These are phyloP conservation scores for Podaxis rugospora DNA, from an alignment of 768 basidiomycete species.

Conservation along the genomic window DNA sequence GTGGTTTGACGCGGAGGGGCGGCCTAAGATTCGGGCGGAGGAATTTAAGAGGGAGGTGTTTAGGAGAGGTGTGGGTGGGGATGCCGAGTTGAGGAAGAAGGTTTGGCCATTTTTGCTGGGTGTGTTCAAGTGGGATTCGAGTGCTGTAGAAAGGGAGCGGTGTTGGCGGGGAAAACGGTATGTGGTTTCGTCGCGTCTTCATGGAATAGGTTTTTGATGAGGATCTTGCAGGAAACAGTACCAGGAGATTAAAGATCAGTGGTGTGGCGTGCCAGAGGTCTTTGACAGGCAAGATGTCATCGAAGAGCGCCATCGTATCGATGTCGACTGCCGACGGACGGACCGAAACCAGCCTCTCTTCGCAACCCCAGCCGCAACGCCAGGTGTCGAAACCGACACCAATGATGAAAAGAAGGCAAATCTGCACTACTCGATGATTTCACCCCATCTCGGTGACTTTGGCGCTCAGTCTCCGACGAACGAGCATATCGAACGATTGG, in stretches of 20 bases:
- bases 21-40: conserved; percentile 57
- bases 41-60: conserved; percentile 80
- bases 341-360: conserved; percentile 94
- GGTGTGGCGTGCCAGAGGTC: conserved; percentile 81
- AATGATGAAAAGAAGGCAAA: conserved; percentile 55
- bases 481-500: conserved; percentile 87
- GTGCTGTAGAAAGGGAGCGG: conserved; percentile 51
- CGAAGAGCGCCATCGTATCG: conserved; percentile 93
- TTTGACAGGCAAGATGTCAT: conserved; percentile 76
- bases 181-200: conserved; percentile 11
- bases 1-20: conserved; percentile 77
- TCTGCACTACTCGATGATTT: conserved; percentile 65
- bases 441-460: conserved; percentile 65
- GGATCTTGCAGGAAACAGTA: conserved; percentile 54
- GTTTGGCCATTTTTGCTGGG: conserved; percentile 92
- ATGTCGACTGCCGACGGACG: conserved; percentile 96
- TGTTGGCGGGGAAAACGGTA: conserved; percentile 66
- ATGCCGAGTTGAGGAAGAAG: conserved; percentile 56
- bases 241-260: conserved; percentile 65
- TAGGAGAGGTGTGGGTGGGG: conserved; percentile 58
- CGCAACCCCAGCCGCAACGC: conserved; percentile 36
- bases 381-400: conserved; percentile 22
- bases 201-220: background rate
- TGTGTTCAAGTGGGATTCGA: conserved; percentile 77
- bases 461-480: conserved; percentile 88